Percentiles rank a stretch among this genome's conserved stretches.
These are phyloP conservation scores for Alternaria sp. DNA, from an alignment of 2,329 filamentous ascomycete genomes.

Conservation along the genomic window DNA sequence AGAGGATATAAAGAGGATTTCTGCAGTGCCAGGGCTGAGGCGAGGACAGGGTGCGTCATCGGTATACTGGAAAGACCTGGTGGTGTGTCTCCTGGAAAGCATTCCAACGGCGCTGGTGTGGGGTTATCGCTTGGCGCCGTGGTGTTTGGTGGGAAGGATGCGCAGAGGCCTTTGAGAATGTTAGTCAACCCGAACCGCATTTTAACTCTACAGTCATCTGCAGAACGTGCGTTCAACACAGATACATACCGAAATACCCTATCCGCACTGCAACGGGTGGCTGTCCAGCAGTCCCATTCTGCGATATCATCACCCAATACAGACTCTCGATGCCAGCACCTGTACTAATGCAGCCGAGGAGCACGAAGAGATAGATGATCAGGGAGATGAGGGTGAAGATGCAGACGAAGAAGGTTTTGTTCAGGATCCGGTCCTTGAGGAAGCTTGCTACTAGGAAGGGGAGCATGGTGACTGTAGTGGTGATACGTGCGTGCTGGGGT, in stretches of 20 bases:
- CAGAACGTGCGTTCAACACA: background rate
- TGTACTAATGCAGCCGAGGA: slow-evolving; percentile 6
- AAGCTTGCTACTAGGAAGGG: background rate
- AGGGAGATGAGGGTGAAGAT: slow-evolving; percentile 2
- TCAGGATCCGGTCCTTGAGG: slow-evolving; percentile 1
- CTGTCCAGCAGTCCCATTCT: background rate
- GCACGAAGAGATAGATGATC: slow-evolving; percentile 1
- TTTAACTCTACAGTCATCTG: background rate
- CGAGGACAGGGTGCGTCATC: background rate
- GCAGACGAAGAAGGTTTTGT: slow-evolving; percentile 1
- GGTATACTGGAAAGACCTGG: slow-evolving; percentile 4
- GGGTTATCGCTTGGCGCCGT: background rate
- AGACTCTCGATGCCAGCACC: slow-evolving; percentile 4
- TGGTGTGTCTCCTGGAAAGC: slow-evolving; percentile 2
- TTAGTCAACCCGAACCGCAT: background rate
- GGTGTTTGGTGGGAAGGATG: slow-evolving; percentile 2
- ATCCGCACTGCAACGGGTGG: slow-evolving; percentile 1
- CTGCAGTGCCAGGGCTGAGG: background rate
- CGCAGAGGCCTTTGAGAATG: background rate
- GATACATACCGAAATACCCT: slow-evolving; percentile 10
- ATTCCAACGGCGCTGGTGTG: background rate
- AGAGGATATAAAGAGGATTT: slow-evolving; percentile 6
- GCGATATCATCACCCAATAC: slow-evolving; percentile 5
- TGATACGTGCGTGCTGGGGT: background rate
- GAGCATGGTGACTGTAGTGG: background rate